phyloP scores from a whole-genome alignment of 169 alveolate species.

The Eimeria maxima region DNA sequence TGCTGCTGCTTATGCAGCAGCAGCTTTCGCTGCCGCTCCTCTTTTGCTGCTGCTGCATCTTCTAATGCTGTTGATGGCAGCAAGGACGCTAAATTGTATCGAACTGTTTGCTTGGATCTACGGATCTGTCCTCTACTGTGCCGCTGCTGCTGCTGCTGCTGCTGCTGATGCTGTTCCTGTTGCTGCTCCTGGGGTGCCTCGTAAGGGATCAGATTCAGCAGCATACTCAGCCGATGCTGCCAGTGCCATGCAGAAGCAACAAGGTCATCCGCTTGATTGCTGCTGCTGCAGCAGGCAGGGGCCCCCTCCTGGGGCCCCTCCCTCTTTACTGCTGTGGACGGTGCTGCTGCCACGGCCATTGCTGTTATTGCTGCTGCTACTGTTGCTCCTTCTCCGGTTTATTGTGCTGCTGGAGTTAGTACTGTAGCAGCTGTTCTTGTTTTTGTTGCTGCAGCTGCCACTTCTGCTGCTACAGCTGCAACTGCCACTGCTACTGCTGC shows the following conservation, averaged over 20 bases:
- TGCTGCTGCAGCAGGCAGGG: neutral
- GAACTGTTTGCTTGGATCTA: neutral
- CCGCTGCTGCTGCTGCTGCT: conserved; percentile 64
- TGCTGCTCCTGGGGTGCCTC: neutral
- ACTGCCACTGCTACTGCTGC: neutral
- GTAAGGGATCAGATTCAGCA: neutral
- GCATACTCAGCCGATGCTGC: conserved; percentile 23
- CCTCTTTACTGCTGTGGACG: neutral
- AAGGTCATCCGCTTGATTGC: neutral
- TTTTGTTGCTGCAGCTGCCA: neutral
- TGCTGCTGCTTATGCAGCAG: conserved; percentile 21
- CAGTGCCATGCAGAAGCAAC: conserved; percentile 30
- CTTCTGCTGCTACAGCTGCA: neutral
- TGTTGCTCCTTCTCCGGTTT: neutral
- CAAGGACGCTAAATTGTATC: neutral
- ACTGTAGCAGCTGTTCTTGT: neutral
- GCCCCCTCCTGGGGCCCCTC: neutral
- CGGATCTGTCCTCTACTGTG: conserved; percentile 15
- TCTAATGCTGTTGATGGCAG: neutral
- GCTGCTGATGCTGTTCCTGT: conserved; percentile 18
- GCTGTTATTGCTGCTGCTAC: neutral
- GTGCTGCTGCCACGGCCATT: neutral
- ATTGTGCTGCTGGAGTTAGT: neutral
- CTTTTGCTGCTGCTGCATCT: conserved; percentile 44
- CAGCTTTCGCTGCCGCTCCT: neutral